phyloP scores from a whole-genome alignment of 2,329 filamentous ascomycete species.

The Stagonosporopsis vannaccii region DNA sequence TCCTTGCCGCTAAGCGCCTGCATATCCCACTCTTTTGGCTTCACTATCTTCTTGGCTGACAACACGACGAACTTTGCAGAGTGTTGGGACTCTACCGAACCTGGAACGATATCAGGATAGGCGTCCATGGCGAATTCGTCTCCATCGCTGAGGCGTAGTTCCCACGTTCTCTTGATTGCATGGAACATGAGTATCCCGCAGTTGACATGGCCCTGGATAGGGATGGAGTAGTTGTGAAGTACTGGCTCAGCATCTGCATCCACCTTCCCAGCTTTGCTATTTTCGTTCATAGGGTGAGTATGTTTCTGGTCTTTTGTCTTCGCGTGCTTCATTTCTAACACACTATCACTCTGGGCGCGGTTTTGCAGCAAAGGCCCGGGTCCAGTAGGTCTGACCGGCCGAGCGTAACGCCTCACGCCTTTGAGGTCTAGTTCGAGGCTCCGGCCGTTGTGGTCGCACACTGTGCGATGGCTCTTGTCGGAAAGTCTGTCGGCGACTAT shows the following conservation, averaged over 20 bases:
- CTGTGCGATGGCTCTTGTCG: conserved; percentile 18
- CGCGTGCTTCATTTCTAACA: conserved; percentile 12
- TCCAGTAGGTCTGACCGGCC: background rate
- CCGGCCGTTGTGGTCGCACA: conserved; percentile 23
- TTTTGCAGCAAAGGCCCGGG: conserved; percentile 5
- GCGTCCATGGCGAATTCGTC: conserved; percentile 17
- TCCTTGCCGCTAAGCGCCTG: background rate
- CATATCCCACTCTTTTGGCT: background rate
- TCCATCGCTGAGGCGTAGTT: conserved; percentile 7
- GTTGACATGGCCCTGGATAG: conserved; percentile 28
- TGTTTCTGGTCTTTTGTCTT: conserved; percentile 3
- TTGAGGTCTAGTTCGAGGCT: conserved; percentile 22
- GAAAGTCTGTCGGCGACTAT: conserved; percentile 24
- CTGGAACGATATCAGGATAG: conserved; percentile 26
- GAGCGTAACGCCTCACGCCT: conserved; percentile 11
- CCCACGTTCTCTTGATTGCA: conserved; percentile 13
- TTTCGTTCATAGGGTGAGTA: background rate
- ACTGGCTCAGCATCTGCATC: conserved; percentile 22
- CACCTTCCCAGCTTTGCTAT: background rate
- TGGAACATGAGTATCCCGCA: conserved; percentile 14
- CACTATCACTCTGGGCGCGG: conserved; percentile 23
- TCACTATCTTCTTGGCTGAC: conserved; percentile 22
- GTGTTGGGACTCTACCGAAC: conserved; percentile 1
- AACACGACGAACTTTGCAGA: conserved; percentile 22
- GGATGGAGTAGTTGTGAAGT: conserved; percentile 21